Evolutionary conservation across 2,329 filamentous ascomycete species (phyloP).

Genomic region (Macrophomina tecta): DNA sequence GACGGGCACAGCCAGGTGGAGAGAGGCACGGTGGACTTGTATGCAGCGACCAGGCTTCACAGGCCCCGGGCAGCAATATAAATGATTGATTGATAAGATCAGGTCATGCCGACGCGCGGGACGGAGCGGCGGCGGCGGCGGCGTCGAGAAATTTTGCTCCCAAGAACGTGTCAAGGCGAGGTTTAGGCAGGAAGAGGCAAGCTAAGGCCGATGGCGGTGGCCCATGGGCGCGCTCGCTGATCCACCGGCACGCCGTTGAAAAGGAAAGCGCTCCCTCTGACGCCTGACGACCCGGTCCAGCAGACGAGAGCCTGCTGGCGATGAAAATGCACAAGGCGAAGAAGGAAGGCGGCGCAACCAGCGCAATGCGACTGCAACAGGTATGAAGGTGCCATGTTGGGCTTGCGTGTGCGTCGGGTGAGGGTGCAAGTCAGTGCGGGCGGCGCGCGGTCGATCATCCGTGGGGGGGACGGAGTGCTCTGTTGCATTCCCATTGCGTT

Average conservation of each 20-base stretch:
- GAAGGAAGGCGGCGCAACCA: neutral
- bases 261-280: neutral
- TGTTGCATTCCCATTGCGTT: neutral
- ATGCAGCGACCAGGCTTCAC: neutral
- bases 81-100: constrained; percentile 25
- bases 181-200: constrained; percentile 10
- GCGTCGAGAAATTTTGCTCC: constrained; percentile 17
- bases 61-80: neutral
- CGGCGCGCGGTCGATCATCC: neutral
- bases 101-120: neutral
- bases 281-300: neutral
- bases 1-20: neutral
- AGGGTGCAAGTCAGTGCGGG: constrained; percentile 8
- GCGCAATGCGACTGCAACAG: neutral
- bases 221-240: neutral
- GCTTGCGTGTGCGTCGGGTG: neutral
- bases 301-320: neutral
- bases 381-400: neutral
- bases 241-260: neutral
- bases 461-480: neutral
- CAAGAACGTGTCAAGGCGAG: neutral
- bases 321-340: neutral
- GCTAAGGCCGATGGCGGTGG: constrained; percentile 16
- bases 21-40: neutral
- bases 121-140: neutral